Base-by-base conservation (phyloP, 495 filamentous ascomycete species). In the Jackrogersella multiformis region DNA sequence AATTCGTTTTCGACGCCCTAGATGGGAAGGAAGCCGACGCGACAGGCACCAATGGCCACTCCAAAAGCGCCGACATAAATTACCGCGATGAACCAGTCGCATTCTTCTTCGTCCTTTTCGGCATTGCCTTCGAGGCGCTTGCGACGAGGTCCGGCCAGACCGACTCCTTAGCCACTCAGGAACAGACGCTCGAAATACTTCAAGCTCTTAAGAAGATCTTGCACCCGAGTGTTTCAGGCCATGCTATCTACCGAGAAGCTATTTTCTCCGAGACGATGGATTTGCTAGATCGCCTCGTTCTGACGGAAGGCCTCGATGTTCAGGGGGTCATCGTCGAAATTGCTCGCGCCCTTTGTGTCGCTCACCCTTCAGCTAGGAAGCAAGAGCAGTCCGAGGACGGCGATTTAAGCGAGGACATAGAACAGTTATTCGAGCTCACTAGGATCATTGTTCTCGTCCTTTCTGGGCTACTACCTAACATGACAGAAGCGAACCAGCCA, bases 181-280 rank as follows among this genome's bases (percentile, higher is more conserved):
- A 92, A 52, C 92, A 97, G 72, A 94, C 92, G 9, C 80, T 98
- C 39, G 92, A 91, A 52, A 97, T 98, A 46, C 85, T 99, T 8
- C 89, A 89, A 66, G 95, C 94, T 4, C 82, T 99, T 13, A 95
- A 95, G 81, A 93, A 96, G 82, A 99, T 99, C 30, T 78, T 99
- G 13, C 88, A 93, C 32, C 95, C 95, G 9, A 89, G 93, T n/a
- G 94, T 99, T 32, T 94, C 94, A 34, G 95, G 95, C 7, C 92
- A 96, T 74, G 94, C 95, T 5, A 95, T 98, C 54, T 99, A 98
- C 71, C 90, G 95, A 67, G 93, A 97, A 52, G 90, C 90, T 36
- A 91, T 99, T 53, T 99, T 99, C 75, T 92, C 94, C 0, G 95
- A 99, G 78, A 96, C 96, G 1, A 96, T 97, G 88, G 95, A 99